phyloP scores from a whole-genome alignment of 176 grass and related monocot species.

The Paspalum notatum region DNA sequence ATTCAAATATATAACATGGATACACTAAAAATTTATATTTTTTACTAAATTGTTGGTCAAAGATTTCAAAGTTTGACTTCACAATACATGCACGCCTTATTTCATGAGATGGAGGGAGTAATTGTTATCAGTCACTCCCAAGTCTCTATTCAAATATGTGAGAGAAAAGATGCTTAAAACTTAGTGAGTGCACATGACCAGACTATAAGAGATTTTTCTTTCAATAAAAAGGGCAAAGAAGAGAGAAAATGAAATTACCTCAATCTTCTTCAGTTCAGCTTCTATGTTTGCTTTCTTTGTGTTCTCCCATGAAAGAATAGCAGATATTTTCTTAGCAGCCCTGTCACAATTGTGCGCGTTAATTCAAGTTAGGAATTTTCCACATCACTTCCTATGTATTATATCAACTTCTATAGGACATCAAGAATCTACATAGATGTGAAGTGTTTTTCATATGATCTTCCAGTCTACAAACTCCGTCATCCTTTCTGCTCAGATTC shows the following conservation, averaged over 20 bases:
- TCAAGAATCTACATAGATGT: constrained; percentile 19
- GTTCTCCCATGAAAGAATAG: constrained; percentile 89
- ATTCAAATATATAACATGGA: no score
- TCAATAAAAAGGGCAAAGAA: not conserved
- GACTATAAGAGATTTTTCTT: not conserved
- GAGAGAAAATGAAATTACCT: constrained; percentile 51
- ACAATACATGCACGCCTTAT: no score
- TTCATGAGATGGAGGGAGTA: no score
- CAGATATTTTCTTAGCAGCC: constrained; percentile 75
- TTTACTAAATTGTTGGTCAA: no score
- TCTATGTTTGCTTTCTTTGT: constrained; percentile 80
- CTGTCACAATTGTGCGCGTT: constrained; percentile 45
- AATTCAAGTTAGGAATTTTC: constrained; percentile 31
- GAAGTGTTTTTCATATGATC: not conserved
- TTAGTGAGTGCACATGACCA: not conserved
- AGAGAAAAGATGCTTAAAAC: not conserved
- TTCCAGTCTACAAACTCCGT: not conserved
- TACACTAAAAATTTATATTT: no score
- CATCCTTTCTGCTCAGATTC: not conserved
- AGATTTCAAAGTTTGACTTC: no score
- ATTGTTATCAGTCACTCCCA: not conserved
- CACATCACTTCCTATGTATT: not conserved
- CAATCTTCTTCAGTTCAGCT: constrained; percentile 79
- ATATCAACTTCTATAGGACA: not conserved
- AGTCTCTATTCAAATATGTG: not conserved